Percentiles rank a stretch among this genome's conserved stretches.
These are phyloP conservation scores for Lichtheimia ornata DNA, from an alignment of 371 early-diverging fungal species.

Conservation along the genomic window DNA sequence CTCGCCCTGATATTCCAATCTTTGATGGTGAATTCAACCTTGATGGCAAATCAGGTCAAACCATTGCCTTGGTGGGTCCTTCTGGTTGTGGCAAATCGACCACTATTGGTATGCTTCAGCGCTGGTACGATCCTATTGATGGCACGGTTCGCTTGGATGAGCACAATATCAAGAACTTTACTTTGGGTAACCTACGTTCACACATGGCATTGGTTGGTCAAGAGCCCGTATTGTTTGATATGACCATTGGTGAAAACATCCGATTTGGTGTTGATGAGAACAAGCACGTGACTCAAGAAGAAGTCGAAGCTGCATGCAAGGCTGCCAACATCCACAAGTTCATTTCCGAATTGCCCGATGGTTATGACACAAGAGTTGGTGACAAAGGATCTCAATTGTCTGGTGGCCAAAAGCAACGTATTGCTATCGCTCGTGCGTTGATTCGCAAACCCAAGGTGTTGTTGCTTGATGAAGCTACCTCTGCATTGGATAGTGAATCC, in stretches of 20 bases:
- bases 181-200: constrained; percentile 63
- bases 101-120: constrained; percentile 76
- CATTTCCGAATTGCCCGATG: constrained; percentile 63
- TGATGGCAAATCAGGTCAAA: constrained; percentile 71
- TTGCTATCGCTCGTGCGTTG: constrained; percentile 57
- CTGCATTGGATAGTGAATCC: constrained; percentile 85
- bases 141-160: constrained; percentile 71
- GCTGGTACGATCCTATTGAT: constrained; percentile 77
- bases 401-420: constrained; percentile 36
- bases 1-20: constrained; percentile 70
- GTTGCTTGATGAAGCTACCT: constrained; percentile 95
- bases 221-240: constrained; percentile 82
- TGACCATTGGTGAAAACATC: constrained; percentile 81
- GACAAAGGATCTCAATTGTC: constrained; percentile 66
- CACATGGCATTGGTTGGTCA: constrained; percentile 86
- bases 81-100: constrained; percentile 75
- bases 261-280: constrained; percentile 58
- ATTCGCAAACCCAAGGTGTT: constrained; percentile 86
- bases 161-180: constrained; percentile 61
- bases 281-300: constrained; percentile 48
- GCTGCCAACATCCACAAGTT: constrained; percentile 80
- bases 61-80: constrained; percentile 65
- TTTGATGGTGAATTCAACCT: constrained; percentile 76
- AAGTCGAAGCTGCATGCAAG: constrained; percentile 60
- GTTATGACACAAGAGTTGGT: constrained; percentile 80